Base-by-base conservation (phyloP, 2,329 filamentous ascomycete species). In the Ophiostoma ulmi region DNA sequence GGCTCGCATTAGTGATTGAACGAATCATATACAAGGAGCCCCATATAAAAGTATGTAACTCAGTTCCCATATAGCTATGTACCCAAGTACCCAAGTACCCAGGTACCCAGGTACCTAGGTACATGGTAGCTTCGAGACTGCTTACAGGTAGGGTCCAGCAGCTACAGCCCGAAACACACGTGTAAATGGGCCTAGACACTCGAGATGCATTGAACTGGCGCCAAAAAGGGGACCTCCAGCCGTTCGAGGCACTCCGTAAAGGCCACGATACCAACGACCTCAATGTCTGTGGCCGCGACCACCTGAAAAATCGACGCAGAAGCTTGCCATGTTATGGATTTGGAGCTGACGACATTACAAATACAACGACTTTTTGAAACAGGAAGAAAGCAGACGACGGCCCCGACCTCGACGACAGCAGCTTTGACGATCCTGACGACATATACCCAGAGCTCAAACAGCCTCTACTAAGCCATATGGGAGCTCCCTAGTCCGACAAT, bases 251-350 rank as follows among this genome's bases (percentile, higher is more conserved):
- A n/a, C 52, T 26, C 26, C n/a, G 26, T 11, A 65, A 65, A 65
- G 63, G 63, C 63, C 63, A 65, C 63, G 63, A 65, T 65, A 65
- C 36, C 63, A 7, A 63, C 58, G 31, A 39, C 63, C 63, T 22
- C 36, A 41, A 58, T 69, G 31, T 65, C 58, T 68, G 70, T 61
- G 68, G 48, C 70, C 17, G 36, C 36, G 38, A 61, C 58, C 58
- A 72, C 61, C 52, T 17, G 38, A 55, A 48, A 6, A 38, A 7
- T 61, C 26, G 48, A 61, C 67, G 63, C 63, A 22, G 36, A 64
- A 64, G 61, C 6, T 64, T 38, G 35, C 17, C 14, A 6, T 35
- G 58, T 14, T 65, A 39, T 65, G 63, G 63, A 39, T n/a, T 13
- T n/a, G 63, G 63, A 39, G 20, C 5, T 22, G 36, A 39, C 36